Evolutionary conservation across 148 eudicot species (phyloP).

Genomic region (Hydrangea macrophylla): DNA sequence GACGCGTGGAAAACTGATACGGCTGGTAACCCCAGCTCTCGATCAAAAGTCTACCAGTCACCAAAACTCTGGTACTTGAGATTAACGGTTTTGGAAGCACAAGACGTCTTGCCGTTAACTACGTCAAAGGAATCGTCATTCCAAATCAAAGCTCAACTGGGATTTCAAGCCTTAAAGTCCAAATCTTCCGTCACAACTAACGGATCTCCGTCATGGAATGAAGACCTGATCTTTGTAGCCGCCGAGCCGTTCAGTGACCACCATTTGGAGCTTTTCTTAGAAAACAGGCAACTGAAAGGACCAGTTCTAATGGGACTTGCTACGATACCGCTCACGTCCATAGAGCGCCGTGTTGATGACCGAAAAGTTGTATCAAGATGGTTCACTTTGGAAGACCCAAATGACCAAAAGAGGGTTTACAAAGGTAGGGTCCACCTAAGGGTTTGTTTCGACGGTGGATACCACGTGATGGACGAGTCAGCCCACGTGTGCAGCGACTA

Average conservation of each 20-base stretch:
- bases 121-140: constrained; percentile 37
- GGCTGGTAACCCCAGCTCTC: constrained; percentile 48
- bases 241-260: constrained; percentile 78
- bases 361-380: constrained; percentile 65
- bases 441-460: constrained; percentile 91
- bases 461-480: constrained; percentile 95
- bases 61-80: constrained; percentile 88
- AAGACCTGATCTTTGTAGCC: constrained; percentile 74
- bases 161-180: constrained; percentile 65
- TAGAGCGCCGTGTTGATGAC: constrained; percentile 90
- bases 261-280: constrained; percentile 39
- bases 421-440: constrained; percentile 73
- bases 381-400: constrained; percentile 63
- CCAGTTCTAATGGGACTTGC: constrained; percentile 41
- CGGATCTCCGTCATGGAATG: constrained; percentile 73
- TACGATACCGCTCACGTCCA: constrained; percentile 48
- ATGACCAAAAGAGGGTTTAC: constrained; percentile 40
- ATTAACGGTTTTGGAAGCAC: constrained; percentile 64
- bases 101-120: constrained; percentile 45
- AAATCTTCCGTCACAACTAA: constrained; percentile 38
- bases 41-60: constrained; percentile 76
- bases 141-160: constrained; percentile 70
- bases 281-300: constrained; percentile 52
- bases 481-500: constrained; percentile 86
- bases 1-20: constrained; percentile 94